Evolutionary conservation across 805 yeast genomes (phyloP).

Genomic region (Candida cerambycidarum): DNA sequence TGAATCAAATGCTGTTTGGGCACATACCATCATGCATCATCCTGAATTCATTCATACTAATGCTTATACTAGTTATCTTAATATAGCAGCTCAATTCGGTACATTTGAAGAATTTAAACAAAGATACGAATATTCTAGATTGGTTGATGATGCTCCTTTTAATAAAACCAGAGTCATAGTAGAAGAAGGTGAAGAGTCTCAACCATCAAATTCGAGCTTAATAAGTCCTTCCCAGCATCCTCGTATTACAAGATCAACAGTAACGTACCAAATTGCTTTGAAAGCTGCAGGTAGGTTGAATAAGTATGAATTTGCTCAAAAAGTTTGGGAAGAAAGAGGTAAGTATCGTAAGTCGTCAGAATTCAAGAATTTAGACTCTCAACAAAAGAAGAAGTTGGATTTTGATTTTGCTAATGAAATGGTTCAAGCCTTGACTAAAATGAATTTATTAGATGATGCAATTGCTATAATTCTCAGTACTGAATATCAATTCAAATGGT

Average conservation of each 20-base stretch:
- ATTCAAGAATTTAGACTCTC: constrained; percentile 44
- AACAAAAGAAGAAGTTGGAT: constrained; percentile 47
- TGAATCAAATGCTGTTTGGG: constrained; percentile 80
- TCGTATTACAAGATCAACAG: constrained; percentile 22
- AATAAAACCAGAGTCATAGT: constrained; percentile 12
- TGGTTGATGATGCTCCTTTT: constrained; percentile 9
- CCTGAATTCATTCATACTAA: constrained; percentile 45
- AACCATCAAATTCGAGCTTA: constrained; percentile 1
- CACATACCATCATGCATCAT: constrained; percentile 44
- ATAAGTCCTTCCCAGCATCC: not conserved
- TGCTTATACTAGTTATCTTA: constrained; percentile 52
- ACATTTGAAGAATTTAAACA: constrained; percentile 32
- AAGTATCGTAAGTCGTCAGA: constrained; percentile 52
- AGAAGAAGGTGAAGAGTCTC: constrained; percentile 19
- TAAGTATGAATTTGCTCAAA: constrained; percentile 58
- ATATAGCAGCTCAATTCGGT: constrained; percentile 42
- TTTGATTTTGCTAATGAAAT: constrained; percentile 71
- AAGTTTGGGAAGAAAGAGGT: constrained; percentile 81
- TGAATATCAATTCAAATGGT: constrained; percentile 71
- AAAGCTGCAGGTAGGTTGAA: constrained; percentile 62
- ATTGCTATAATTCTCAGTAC: constrained; percentile 66
- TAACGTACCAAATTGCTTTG: constrained; percentile 60
- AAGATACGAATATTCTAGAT: constrained; percentile 23
- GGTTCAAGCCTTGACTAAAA: constrained; percentile 56
- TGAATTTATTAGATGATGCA: constrained; percentile 67